phyloP scores from a whole-genome alignment of 2,329 filamentous ascomycete genomes.

The Chaetoscypha palmicola region DNA sequence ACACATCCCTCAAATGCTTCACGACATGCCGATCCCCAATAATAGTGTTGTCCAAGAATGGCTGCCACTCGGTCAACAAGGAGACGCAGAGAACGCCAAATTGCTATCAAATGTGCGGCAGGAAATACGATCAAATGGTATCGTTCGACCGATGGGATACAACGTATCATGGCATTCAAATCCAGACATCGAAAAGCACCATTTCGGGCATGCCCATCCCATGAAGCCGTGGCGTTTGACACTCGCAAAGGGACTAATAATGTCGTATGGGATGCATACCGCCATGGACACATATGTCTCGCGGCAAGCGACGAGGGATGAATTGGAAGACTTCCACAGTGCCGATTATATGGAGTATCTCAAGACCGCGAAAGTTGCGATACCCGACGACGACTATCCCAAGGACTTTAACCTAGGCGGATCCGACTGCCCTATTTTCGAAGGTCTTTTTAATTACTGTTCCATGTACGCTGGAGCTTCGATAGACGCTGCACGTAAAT shows the following conservation, averaged over 20 bases:
- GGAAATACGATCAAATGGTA: constrained; percentile 50
- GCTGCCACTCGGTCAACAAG: constrained; percentile 26
- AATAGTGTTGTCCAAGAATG: constrained; percentile 28
- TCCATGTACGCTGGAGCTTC: constrained; percentile 88
- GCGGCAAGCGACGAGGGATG: constrained; percentile 76
- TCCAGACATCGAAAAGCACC: constrained; percentile 88
- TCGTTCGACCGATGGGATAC: constrained; percentile 76
- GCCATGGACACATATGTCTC: constrained; percentile 94
- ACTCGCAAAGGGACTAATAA: constrained; percentile 87
- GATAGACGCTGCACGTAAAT: constrained; percentile 82
- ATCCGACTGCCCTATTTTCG: constrained; percentile 93
- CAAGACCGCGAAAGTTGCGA: constrained; percentile 59
- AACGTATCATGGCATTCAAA: constrained; percentile 95
- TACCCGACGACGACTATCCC: constrained; percentile 58
- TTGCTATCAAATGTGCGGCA: constrained; percentile 23
- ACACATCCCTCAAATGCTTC: constrained; percentile 2
- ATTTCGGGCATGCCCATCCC: constrained; percentile 93
- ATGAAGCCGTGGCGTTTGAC: constrained; percentile 99
- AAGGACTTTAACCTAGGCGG: constrained; percentile 73
- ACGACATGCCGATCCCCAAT: constrained; percentile 25
- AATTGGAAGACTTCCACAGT: constrained; percentile 81
- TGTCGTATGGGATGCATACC: constrained; percentile 91
- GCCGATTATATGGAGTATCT: constrained; percentile 89
- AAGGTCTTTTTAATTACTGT: constrained; percentile 91
- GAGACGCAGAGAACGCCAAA: constrained; percentile 23